phyloP scores from a whole-genome alignment of 73 alveolate genomes.

The Tetrahymena elliotti region DNA sequence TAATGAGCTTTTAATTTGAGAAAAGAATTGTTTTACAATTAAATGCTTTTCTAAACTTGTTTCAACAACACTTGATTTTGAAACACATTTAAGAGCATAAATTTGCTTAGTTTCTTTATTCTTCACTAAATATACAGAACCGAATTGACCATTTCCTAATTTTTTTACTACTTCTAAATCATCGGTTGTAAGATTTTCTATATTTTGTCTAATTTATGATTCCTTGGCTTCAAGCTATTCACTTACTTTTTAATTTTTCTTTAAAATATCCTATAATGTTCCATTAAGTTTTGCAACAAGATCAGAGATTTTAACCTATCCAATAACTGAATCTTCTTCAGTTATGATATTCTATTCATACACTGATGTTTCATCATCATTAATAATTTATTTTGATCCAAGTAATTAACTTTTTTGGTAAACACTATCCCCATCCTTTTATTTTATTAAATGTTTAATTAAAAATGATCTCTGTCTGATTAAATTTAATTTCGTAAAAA shows the following conservation, averaged over 20 bases:
- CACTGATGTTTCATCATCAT: neutral
- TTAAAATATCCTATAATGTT: neutral
- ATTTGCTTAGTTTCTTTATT: conserved; percentile 3
- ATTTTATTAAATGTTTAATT: neutral
- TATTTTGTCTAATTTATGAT: conserved; percentile 23
- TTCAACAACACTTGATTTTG: conserved; percentile 38
- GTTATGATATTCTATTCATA: neutral
- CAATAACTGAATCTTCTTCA: neutral
- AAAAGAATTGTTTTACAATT: neutral
- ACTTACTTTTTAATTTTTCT: neutral
- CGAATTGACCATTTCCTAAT: conserved; percentile 55
- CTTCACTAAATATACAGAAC: conserved; percentile 46
- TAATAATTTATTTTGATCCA: neutral
- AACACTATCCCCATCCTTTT: neutral
- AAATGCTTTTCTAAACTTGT: conserved; percentile 34
- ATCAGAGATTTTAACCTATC: neutral
- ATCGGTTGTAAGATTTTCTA: conserved; percentile 32
- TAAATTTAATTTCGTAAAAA: too few relatives aligned
- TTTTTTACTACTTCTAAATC: conserved; percentile 39
- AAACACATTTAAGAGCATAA: conserved; percentile 54
- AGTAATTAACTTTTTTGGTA: neutral
- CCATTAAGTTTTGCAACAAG: neutral
- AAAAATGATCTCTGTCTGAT: too few relatives aligned
- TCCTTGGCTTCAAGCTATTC: neutral
- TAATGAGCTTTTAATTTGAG: neutral